Base-by-base conservation (phyloP, 2,329 filamentous ascomycete species). In the Grosmannia huntii region DNA sequence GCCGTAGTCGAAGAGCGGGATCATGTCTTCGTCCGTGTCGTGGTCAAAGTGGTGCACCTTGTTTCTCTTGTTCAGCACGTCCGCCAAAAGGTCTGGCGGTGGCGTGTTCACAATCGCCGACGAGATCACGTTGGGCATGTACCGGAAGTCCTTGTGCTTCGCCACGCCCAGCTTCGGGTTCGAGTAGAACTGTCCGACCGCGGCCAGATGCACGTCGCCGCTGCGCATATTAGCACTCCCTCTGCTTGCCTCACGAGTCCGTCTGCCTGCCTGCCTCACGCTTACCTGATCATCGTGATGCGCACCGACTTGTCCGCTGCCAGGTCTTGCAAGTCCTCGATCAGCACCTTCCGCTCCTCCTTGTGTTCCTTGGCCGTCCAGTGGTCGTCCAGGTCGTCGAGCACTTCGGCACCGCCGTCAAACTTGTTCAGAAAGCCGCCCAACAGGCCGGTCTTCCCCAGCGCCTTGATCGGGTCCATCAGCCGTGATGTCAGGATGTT, bases 291-390 rank as follows among this genome's bases (percentile, higher is more conserved):
- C 61, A 99, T 90, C 0, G 92, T 97, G 56, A 99, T 78, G 50
- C 94, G 86, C 55, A 96, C 82, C 16, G 90, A 96, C 69, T 95
- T 95, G 69, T 94, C 90, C 25, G 89, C 90, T 10, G 95, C 91
- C 60, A 99, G 78, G 66, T 96, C 90, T 71, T 99, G 95, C 28
- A 99, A 75, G 66, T 96, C 90, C 68, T 94, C 87, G 48, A 99
- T 83, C 62, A 97, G 78, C 70, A 89, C 86, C 62, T 85, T 89
- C 55, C 94, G 84, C 72, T 99, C 94, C 28, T 83, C 79, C 69
- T 97, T 99, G 74, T 97, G 91, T 67, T 90, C 89, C 68, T 90
- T 95, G 44, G 92, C 89, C 0, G 92, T 96, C 94, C 94, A 99
- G 68, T 99, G 92, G 70, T 97, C 94, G 68, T 96, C 92, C 11